Evolutionary conservation across 768 basidiomycete genomes (phyloP).

Genomic region (Phanerodontia chrysosporium): DNA sequence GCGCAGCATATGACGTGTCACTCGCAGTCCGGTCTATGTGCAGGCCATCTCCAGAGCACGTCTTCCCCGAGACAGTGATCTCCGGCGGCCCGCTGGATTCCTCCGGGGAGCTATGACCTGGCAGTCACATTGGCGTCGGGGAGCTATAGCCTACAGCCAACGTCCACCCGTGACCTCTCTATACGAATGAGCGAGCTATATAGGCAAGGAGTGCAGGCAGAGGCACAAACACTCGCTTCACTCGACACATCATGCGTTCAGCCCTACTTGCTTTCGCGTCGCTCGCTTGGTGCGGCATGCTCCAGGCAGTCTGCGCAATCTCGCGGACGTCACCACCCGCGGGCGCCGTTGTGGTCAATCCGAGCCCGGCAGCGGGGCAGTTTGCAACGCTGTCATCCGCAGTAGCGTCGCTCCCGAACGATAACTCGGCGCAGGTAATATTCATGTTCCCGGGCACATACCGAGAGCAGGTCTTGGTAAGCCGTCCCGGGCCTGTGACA

Average conservation of each 20-base stretch:
- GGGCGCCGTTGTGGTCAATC: not conserved
- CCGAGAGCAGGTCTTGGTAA: not conserved
- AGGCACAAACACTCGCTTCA: too few relatives aligned
- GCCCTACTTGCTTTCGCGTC: not conserved
- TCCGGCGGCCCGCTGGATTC: not conserved
- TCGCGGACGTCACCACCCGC: not conserved
- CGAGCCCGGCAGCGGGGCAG: not conserved
- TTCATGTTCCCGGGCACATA: slow-evolving; percentile 1
- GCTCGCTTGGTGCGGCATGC: not conserved
- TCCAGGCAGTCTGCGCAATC: not conserved
- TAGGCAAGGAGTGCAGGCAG: too few relatives aligned
- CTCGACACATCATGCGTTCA: too few relatives aligned
- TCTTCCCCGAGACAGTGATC: not conserved
- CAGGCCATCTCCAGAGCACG: not conserved
- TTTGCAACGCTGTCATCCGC: not conserved
- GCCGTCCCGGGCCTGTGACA: not conserved
- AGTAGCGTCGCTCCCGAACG: not conserved
- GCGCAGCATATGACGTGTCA: not conserved
- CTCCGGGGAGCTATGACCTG: not conserved
- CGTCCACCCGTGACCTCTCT: too few relatives aligned
- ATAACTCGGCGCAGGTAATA: not conserved
- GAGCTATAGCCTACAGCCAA: too few relatives aligned
- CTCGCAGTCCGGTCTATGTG: not conserved
- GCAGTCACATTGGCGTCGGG: not conserved
- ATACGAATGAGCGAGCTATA: too few relatives aligned